These are phyloP conservation scores for Mycena alexandri DNA, from an alignment of 768 basidiomycete genomes.

Conservation along the genomic window DNA sequence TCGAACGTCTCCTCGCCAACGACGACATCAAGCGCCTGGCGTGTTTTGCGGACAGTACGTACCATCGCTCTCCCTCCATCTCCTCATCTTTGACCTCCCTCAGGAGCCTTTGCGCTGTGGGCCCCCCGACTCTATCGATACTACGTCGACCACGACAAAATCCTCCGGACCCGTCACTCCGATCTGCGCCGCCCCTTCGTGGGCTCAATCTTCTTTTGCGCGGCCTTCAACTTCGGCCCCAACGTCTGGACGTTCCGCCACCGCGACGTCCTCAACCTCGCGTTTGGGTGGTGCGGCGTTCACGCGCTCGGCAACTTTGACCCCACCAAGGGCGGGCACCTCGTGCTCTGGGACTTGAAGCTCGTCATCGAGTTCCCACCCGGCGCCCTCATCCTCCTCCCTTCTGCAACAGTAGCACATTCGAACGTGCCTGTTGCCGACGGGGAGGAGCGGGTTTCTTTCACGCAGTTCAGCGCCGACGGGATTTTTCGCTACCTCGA, in stretches of 20 bases:
- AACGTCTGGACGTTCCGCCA: too few relatives aligned
- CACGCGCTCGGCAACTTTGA: neutral
- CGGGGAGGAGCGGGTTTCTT: neutral
- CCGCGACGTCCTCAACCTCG: neutral
- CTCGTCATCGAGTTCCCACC: neutral
- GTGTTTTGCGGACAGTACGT: neutral
- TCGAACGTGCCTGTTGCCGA: neutral
- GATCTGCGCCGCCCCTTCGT: neutral
- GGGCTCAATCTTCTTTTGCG: neutral
- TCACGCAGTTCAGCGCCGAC: neutral
- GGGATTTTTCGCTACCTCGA: too few relatives aligned
- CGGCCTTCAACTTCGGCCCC: neutral
- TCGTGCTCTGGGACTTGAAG: neutral
- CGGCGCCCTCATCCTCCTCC: neutral
- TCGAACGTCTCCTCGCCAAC: neutral
- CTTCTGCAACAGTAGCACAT: neutral
- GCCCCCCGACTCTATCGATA: neutral
- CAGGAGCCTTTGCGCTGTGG: neutral
- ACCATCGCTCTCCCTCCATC: neutral
- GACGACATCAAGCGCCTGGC: neutral
- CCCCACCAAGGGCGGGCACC: neutral
- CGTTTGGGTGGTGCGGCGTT: neutral
- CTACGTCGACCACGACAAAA: neutral
- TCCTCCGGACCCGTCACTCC: neutral
- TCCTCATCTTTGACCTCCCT: neutral